phyloP scores from a whole-genome alignment of 148 eudicot genomes.

The Fagopyrum tataricum region DNA sequence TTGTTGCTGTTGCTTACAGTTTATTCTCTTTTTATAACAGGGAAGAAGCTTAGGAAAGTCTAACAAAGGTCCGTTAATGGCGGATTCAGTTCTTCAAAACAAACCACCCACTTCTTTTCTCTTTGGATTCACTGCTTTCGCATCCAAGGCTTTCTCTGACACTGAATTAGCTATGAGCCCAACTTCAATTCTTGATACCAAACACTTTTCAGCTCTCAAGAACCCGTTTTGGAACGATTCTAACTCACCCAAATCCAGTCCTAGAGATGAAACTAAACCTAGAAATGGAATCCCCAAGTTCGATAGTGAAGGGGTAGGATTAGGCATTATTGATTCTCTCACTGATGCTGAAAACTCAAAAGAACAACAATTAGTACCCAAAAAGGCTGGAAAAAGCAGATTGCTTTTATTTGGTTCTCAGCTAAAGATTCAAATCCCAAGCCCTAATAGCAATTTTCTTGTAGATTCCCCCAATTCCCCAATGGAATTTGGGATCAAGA shows the following conservation, averaged over 20 bases:
- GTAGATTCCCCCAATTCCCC: conserved; percentile 36
- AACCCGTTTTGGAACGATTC: conserved; percentile 34
- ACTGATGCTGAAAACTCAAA: conserved; percentile 5
- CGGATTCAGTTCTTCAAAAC: conserved; percentile 28
- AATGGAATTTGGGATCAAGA: conserved; percentile 46
- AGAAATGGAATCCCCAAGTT: conserved; percentile 16
- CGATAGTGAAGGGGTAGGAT: conserved; percentile 36
- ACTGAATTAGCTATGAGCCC: conserved; percentile 42
- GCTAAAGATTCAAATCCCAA: conserved; percentile 46
- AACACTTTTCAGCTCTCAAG: conserved; percentile 27
- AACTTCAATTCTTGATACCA: conserved; percentile 51
- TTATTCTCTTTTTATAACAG: not conserved
- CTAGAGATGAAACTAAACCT: conserved; percentile 14
- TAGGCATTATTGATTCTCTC: conserved; percentile 44
- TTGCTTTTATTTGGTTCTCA: conserved; percentile 42
- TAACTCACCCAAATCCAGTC: conserved; percentile 20
- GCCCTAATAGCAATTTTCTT: conserved; percentile 21
- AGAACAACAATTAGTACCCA: not conserved
- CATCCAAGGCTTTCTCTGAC: conserved; percentile 26
- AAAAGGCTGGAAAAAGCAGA: conserved; percentile 24
- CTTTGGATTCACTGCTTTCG: conserved; percentile 33
- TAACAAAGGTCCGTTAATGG: conserved; percentile 34
- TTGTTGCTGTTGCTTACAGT: not conserved
- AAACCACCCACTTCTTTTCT: conserved; percentile 23
- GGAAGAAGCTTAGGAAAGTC: conserved; percentile 10